These are phyloP conservation scores for Neopestalotiopsis sp. DNA, from an alignment of 2,329 filamentous ascomycete genomes.

Conservation along the genomic window DNA sequence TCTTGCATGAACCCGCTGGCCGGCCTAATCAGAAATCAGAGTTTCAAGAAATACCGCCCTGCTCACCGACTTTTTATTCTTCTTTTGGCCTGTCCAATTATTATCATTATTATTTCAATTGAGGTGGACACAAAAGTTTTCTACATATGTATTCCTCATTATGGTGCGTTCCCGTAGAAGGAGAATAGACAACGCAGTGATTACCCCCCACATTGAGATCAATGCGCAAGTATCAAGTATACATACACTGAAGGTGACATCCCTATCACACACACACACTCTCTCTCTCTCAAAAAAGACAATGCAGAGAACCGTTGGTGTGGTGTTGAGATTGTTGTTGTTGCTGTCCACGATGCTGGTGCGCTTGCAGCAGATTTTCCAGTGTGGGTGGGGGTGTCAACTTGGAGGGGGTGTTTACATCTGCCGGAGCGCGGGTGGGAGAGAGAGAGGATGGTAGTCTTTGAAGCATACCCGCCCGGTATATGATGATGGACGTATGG, in stretches of 20 bases:
- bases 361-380: not conserved
- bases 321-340: not conserved
- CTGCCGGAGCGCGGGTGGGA: not conserved
- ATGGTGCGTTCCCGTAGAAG: not conserved
- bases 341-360: not conserved
- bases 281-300: no score
- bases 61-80: conserved; percentile 11
- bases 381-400: no score
- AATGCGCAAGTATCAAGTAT: not conserved
- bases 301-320: not conserved
- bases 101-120: not conserved
- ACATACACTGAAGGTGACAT: not conserved
- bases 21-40: conserved; percentile 14
- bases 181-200: not conserved
- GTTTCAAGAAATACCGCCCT: not conserved
- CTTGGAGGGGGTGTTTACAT: not conserved
- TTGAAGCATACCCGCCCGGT: not conserved
- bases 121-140: no score
- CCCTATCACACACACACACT: no score
- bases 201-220: not conserved
- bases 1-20: not conserved
- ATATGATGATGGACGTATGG: not conserved
- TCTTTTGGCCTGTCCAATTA: not conserved
- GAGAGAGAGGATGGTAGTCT: not conserved
- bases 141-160: not conserved